A percentile compares a stretch with the other conserved stretches of the same genome.
Evolutionary conservation across 2,329 filamentous ascomycete genomes (phyloP).

Genomic region (Phoma herbarum): DNA sequence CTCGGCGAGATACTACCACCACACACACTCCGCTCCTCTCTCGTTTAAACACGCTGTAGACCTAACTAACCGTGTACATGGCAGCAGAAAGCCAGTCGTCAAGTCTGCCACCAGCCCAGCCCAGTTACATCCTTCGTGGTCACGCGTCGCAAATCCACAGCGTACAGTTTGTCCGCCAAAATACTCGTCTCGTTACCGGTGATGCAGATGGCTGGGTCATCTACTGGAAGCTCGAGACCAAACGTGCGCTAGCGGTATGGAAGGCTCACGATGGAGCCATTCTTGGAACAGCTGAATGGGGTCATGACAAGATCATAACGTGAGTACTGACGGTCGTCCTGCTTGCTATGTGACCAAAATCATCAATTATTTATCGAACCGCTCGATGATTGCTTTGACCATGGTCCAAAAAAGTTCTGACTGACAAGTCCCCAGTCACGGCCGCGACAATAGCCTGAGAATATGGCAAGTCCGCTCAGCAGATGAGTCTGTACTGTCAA

Average conservation of each 20-base stretch:
- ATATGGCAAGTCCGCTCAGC: conserved; percentile 77
- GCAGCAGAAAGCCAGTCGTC: conserved; percentile 42
- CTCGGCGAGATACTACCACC: too few relatives aligned
- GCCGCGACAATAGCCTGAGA: conserved; percentile 84
- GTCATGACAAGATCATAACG: conserved; percentile 79
- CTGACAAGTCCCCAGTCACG: conserved; percentile 69
- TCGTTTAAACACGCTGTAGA: too few relatives aligned
- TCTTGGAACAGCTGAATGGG: conserved; percentile 77
- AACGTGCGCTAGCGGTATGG: conserved; percentile 86
- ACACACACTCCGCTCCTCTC: too few relatives aligned
- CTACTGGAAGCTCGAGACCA: conserved; percentile 83
- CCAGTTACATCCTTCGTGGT: conserved; percentile 80
- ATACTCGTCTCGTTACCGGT: conserved; percentile 81
- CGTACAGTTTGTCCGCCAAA: conserved; percentile 74
- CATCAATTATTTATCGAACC: neutral
- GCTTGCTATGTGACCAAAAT: neutral
- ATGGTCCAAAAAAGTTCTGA: neutral
- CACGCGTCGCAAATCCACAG: conserved; percentile 83
- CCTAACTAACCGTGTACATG: too few relatives aligned
- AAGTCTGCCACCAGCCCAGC: conserved; percentile 61
- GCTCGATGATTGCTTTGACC: neutral
- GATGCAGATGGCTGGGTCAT: conserved; percentile 92
- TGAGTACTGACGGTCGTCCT: conserved; percentile 58
- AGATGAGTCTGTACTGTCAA: conserved; percentile 72
- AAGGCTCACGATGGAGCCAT: conserved; percentile 81